A percentile compares a stretch with the other conserved stretches of the same genome.
Evolutionary conservation across 257 asterid genomes (phyloP).

Genomic region (Agastache rugosa): DNA sequence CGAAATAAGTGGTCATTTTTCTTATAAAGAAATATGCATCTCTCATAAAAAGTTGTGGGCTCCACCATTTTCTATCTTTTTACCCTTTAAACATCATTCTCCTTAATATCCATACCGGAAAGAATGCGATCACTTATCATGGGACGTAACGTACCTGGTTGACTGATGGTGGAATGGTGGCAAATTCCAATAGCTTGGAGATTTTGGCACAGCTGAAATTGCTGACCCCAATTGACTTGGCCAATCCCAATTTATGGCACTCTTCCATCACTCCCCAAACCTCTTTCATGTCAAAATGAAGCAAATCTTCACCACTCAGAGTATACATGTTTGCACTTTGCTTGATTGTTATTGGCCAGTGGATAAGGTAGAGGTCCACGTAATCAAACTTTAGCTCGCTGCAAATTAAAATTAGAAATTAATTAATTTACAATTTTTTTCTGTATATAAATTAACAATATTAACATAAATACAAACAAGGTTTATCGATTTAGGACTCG

Average conservation of each 20-base stretch:
- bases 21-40: too few relatives aligned
- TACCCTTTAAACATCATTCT: too few relatives aligned
- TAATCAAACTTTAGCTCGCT: slow-evolving; percentile 53
- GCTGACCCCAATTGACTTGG: slow-evolving; percentile 66
- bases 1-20: too few relatives aligned
- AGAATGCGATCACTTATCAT: too few relatives aligned
- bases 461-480: too few relatives aligned
- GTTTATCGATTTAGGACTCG: too few relatives aligned
- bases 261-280: slow-evolving; percentile 72
- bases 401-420: background rate
- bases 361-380: slow-evolving; percentile 63
- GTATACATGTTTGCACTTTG: background rate
- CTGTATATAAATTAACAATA: too few relatives aligned
- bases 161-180: slow-evolving; percentile 57
- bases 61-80: too few relatives aligned
- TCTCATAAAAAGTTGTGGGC: too few relatives aligned
- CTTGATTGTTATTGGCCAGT: slow-evolving; percentile 51
- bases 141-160: slow-evolving; percentile 45
- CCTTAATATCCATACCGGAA: too few relatives aligned
- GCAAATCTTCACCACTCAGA: slow-evolving; percentile 39
- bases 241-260: slow-evolving; percentile 51
- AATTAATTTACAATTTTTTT: too few relatives aligned
- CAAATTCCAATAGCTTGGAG: slow-evolving; percentile 37
- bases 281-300: slow-evolving; percentile 47
- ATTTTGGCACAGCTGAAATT: slow-evolving; percentile 60